phyloP scores from a whole-genome alignment of 352 stramenopile species.

The Globisporangium middletonii region DNA sequence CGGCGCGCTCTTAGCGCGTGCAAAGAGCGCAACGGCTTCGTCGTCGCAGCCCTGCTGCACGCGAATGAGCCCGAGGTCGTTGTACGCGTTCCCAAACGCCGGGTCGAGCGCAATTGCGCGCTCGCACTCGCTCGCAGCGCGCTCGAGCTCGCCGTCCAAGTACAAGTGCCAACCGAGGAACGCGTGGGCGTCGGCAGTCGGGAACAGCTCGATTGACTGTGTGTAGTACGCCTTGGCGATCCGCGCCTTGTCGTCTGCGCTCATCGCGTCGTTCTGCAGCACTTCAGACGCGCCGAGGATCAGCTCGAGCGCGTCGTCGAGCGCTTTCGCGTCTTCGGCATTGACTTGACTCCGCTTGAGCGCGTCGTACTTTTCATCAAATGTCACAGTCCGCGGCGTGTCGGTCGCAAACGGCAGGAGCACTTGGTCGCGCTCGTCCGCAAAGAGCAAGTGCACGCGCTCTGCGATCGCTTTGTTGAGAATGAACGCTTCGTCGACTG shows the following conservation, averaged over 20 bases:
- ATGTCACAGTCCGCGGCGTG: slow-evolving; percentile 24
- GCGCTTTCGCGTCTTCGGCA: slow-evolving; percentile 18
- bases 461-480: slow-evolving; percentile 62
- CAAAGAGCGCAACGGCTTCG: slow-evolving; percentile 50
- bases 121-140: slow-evolving; percentile 46
- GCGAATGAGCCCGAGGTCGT: slow-evolving; percentile 62
- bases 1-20: slow-evolving; percentile 49
- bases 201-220: slow-evolving; percentile 58
- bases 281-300: slow-evolving; percentile 44
- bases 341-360: slow-evolving; percentile 26
- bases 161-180: slow-evolving; percentile 70
- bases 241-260: slow-evolving; percentile 35
- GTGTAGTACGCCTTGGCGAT: slow-evolving; percentile 64
- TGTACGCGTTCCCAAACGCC: slow-evolving; percentile 64
- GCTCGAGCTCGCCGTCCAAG: slow-evolving; percentile 48
- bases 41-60: slow-evolving; percentile 50
- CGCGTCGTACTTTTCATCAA: slow-evolving; percentile 46
- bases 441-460: slow-evolving; percentile 58
- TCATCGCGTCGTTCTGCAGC: slow-evolving; percentile 34
- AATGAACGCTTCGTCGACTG: slow-evolving; percentile 56
- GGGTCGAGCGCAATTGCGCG: slow-evolving; percentile 63
- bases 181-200: slow-evolving; percentile 60
- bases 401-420: slow-evolving; percentile 28
- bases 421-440: slow-evolving; percentile 32
- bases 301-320: slow-evolving; percentile 47